Evolutionary conservation across 306 rosid species (phyloP), one percentile per base, ranked within the genome.

Genomic region (Rosa lucieae): DNA sequence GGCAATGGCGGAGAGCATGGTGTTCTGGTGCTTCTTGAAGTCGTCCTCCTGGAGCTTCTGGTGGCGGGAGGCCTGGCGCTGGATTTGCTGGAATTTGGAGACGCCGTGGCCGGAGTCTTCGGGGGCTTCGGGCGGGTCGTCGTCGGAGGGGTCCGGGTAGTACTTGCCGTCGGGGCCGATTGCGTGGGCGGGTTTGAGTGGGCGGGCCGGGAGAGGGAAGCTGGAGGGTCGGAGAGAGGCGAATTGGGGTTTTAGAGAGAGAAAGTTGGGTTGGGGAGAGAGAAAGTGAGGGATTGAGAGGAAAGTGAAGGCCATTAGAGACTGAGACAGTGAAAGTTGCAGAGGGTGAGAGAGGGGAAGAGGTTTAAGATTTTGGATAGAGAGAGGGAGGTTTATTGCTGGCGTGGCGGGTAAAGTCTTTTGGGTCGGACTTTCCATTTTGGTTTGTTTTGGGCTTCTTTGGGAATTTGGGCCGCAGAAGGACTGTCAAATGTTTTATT

Each of bases 41-140:
- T 95, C 97, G 11, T 88, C 90, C 65, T 95, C 97, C 17, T 91
- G 77, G 71, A 84, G 85, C 80, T 78, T 83, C 69, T 92, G 89
- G 52, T 97, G 93, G 8, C 94, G 96, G 10, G 88, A 82, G n/a
- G 97, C 97, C 69, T 90, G 98, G 70, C 82, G 85, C 6, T 95
- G 82, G 26, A 95, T 90, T 86, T 95, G 97, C 78, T 95, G 89
- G 84, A 83, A 95, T 62, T 79, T 93, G 49, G 94, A 84, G 37
- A 91, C 88, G 35, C 98, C 97, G 72, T 95, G 98, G 20, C 84
- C 90, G 39, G 96, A 75, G 77, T 95, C 97, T 32, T 95, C 93
- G 6, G 59, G 67, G 2, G 86, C 90, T 47, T 95, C 98, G 0
- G 97, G 99, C 1, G 97, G 99, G 84, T 93, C 99, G 44, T 93